Evolutionary conservation across 352 stramenopile species (phyloP).

Genomic region (Pythium chondricola): DNA sequence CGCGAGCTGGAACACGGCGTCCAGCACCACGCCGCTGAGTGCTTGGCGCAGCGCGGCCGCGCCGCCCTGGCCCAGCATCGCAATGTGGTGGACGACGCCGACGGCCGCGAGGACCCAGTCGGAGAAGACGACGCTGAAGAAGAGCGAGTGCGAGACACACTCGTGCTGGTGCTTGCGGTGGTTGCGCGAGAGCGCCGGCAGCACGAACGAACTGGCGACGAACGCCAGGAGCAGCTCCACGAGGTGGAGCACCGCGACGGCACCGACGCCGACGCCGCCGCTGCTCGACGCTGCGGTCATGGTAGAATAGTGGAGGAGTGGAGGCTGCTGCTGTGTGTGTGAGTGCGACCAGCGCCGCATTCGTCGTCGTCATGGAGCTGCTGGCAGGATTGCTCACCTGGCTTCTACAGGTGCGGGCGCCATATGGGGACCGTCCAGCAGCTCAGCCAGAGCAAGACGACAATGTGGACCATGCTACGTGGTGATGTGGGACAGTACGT

Average conservation of each 20-base stretch:
- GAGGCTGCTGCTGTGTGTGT: neutral
- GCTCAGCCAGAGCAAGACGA: no score
- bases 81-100: conserved; percentile 45
- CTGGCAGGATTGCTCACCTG: neutral
- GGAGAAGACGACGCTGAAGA: conserved; percentile 46
- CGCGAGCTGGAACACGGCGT: conserved; percentile 27
- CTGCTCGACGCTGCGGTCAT: conserved; percentile 2
- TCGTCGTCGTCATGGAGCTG: neutral
- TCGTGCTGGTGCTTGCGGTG: conserved; percentile 1
- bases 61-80: conserved; percentile 45
- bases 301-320: neutral
- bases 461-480: no score
- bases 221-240: conserved; percentile 20
- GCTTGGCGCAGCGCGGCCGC: conserved; percentile 27
- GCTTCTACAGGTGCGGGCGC: no score
- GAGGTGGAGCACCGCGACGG: conserved; percentile 17
- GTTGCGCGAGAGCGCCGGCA: conserved; percentile 27
- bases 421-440: no score
- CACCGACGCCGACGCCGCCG: conserved; percentile 1
- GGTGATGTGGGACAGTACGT: no score
- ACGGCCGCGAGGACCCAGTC: conserved; percentile 48
- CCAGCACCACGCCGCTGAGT: conserved; percentile 28
- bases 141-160: conserved; percentile 17
- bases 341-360: no score
- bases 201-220: conserved; percentile 16